A percentile compares a stretch with the other conserved stretches of the same genome.
Conservation (phyloP, 768 basidiomycete genomes). For the Calocera viscosa region DNA sequence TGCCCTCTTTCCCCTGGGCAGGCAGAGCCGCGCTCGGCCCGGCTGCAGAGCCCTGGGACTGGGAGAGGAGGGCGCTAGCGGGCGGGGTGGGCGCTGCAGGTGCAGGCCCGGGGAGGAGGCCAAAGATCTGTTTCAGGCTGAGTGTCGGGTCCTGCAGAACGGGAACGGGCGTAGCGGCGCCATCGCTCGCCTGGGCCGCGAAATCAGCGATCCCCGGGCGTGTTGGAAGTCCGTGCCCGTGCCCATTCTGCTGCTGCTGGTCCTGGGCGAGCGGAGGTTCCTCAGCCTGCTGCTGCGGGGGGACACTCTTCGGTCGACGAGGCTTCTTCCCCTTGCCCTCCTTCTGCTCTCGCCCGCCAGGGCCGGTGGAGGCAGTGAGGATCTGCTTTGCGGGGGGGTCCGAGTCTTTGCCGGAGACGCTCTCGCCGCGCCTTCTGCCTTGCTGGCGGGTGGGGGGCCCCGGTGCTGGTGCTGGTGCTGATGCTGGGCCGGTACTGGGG, state of each 20-base stretch:
- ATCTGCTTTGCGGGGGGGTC: background rate
- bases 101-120: background rate
- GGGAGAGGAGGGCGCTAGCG: background rate
- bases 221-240: background rate
- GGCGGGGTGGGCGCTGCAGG: slow-evolving; percentile 3
- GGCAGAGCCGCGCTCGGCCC: background rate
- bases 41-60: background rate
- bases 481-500: background rate
- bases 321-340: slow-evolving; percentile 4
- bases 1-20: background rate
- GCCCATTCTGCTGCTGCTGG: background rate
- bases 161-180: background rate
- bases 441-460: background rate
- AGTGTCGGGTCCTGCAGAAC: background rate
- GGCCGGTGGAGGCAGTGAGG: slow-evolving; percentile 2
- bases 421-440: background rate
- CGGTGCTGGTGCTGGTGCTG: background rate
- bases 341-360: background rate
- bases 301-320: background rate
- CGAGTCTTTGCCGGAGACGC: background rate
- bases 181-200: too few species aligned
- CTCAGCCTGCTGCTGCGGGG: background rate
- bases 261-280: background rate
- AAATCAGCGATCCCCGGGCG: background rate
- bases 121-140: slow-evolving; percentile 1